These are phyloP conservation scores for Penicillium atrosanguineum DNA, from an alignment of 495 filamentous ascomycete genomes.

Conservation along the genomic window DNA sequence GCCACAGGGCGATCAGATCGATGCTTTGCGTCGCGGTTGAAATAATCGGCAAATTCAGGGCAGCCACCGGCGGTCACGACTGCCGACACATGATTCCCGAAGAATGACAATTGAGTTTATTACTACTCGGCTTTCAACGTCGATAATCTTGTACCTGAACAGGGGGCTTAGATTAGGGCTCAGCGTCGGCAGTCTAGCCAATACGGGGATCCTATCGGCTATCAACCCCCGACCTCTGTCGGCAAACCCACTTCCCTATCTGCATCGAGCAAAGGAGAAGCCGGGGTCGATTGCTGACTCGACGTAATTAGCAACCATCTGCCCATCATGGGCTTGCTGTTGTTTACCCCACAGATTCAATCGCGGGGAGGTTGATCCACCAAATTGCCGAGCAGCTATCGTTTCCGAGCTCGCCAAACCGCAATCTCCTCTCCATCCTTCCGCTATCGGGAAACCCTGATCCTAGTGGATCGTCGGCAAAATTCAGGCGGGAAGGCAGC, in stretches of 20 bases:
- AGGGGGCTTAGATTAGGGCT: constrained; percentile 14
- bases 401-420: constrained; percentile 5
- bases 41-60: constrained; percentile 10
- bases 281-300: background rate
- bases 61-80: background rate
- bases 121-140: background rate
- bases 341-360: constrained; percentile 24
- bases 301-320: constrained; percentile 3
- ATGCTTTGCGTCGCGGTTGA: background rate
- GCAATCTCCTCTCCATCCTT: background rate
- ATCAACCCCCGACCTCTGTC: constrained; percentile 8
- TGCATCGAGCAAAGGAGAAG: background rate
- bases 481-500: background rate
- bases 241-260: constrained; percentile 11
- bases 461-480: constrained; percentile 8
- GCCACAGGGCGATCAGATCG: constrained; percentile 2
- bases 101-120: background rate
- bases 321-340: background rate
- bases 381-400: constrained; percentile 8
- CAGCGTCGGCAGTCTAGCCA: constrained; percentile 19
- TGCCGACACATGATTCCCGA: constrained; percentile 2
- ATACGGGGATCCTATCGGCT: constrained; percentile 16
- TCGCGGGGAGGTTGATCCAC: constrained; percentile 24
- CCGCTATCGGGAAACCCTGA: constrained; percentile 5
- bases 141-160: background rate